Conservation (phyloP, 2,329 filamentous ascomycete species). For the Claviceps quebecensis region DNA sequence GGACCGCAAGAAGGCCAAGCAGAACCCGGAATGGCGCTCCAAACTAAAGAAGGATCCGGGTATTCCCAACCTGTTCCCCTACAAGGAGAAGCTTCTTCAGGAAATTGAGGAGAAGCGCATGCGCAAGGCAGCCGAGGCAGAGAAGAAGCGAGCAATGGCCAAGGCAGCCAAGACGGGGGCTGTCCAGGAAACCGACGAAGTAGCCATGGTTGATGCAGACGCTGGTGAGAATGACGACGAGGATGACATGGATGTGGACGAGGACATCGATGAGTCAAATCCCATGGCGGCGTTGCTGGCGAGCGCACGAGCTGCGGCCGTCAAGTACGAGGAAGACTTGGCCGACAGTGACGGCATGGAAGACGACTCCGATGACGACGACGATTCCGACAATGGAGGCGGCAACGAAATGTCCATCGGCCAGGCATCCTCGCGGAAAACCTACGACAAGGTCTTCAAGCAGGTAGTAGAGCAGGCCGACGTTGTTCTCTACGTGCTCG, state of each 20-base stretch:
- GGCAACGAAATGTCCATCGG: slow-evolving; percentile 35
- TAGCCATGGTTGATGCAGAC: slow-evolving; percentile 32
- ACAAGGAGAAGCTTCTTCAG: slow-evolving; percentile 87
- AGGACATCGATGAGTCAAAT: slow-evolving; percentile 55
- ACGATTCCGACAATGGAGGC: slow-evolving; percentile 40
- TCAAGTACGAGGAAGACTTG: slow-evolving; percentile 55
- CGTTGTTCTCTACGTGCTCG: slow-evolving; percentile 83
- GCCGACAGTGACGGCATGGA: slow-evolving; percentile 46
- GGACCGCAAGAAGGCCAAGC: slow-evolving; percentile 74
- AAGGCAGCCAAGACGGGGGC: slow-evolving; percentile 49
- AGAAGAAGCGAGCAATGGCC: slow-evolving; percentile 56
- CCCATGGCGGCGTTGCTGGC: slow-evolving; percentile 87
- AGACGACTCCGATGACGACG: slow-evolving; percentile 23
- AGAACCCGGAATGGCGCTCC: slow-evolving; percentile 94
- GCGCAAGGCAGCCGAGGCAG: slow-evolving; percentile 66
- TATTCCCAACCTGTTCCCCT: slow-evolving; percentile 93
- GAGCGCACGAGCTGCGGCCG: slow-evolving; percentile 65
- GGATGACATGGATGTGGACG: slow-evolving; percentile 38
- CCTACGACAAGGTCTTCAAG: slow-evolving; percentile 95
- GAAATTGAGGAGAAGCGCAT: slow-evolving; percentile 85
- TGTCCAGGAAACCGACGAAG: slow-evolving; percentile 28
- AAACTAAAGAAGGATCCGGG: slow-evolving; percentile 95
- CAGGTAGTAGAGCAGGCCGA: slow-evolving; percentile 79
- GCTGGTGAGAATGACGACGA: slow-evolving; percentile 36
- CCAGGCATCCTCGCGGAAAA: slow-evolving; percentile 57